Conservation (phyloP, 2,329 filamentous ascomycete species). For the Didymella pomorum region DNA sequence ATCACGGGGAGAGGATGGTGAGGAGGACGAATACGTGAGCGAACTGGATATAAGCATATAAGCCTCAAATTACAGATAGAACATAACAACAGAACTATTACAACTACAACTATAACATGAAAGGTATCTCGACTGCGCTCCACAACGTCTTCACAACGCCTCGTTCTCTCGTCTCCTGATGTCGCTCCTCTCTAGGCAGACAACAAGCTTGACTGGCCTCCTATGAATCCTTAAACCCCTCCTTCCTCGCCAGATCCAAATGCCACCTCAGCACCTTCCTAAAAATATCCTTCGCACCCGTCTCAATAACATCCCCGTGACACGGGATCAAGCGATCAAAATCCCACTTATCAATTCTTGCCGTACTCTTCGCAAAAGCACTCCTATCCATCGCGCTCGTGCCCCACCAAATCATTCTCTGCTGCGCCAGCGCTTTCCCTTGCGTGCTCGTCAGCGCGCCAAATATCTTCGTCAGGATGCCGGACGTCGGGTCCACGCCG, state of each 20-base stretch:
- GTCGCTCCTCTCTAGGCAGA: no score
- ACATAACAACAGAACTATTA: no score
- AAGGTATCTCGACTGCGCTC: no score
- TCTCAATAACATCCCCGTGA: conserved; percentile 89
- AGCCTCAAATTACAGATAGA: no score
- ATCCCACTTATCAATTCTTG: conserved; percentile 78
- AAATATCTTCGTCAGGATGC: conserved; percentile 67
- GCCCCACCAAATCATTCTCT: conserved; percentile 83
- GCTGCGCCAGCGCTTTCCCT: conserved; percentile 71
- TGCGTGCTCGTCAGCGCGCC: conserved; percentile 65
- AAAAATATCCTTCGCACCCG: conserved; percentile 76
- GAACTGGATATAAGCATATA: no score
- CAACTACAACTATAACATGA: no score
- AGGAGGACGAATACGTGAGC: not conserved
- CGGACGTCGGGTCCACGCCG: conserved; percentile 62
- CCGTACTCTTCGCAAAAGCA: conserved; percentile 74
- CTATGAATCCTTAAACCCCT: conserved; percentile 19
- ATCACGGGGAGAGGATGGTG: not conserved
- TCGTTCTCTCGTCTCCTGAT: no score
- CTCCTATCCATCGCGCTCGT: conserved; percentile 67
- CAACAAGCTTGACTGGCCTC: no score
- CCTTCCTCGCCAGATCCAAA: conserved; percentile 57
- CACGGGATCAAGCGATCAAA: conserved; percentile 88
- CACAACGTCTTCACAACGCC: no score
- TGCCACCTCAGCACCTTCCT: conserved; percentile 85